Conservation (phyloP, 495 filamentous ascomycete species). For the Penicillium manginii region DNA sequence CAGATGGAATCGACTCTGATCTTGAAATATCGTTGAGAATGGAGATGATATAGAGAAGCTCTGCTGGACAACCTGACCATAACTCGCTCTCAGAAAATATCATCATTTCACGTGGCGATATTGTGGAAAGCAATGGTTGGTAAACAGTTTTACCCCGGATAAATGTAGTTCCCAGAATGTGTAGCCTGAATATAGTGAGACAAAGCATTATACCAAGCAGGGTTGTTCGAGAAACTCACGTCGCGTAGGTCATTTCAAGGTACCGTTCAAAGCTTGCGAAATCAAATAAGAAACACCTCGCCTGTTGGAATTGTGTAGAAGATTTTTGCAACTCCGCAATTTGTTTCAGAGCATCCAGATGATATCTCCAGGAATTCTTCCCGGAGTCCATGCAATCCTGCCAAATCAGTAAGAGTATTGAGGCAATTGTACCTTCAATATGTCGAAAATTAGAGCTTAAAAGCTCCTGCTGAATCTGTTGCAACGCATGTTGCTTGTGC, state of each 20-base stretch:
- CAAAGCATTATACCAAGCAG: not conserved
- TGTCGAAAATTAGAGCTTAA: not conserved
- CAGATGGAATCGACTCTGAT: not conserved
- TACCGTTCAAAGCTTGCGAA: constrained; percentile 2
- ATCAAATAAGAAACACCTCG: not conserved
- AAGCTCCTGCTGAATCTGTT: constrained; percentile 11
- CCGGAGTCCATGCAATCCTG: constrained; percentile 25
- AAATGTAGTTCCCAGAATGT: constrained; percentile 16
- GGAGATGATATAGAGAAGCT: constrained; percentile 14
- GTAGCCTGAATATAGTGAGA: constrained; percentile 5
- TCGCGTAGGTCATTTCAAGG: constrained; percentile 21
- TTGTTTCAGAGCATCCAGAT: constrained; percentile 19
- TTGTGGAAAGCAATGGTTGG: constrained; percentile 13
- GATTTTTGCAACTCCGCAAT: constrained; percentile 2
- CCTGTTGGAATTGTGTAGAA: not conserved
- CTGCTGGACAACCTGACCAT: constrained; percentile 19
- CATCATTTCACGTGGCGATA: constrained; percentile 3
- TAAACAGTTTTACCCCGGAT: constrained; percentile 11
- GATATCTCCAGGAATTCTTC: constrained; percentile 21
- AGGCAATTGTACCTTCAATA: constrained; percentile 21
- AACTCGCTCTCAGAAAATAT: constrained; percentile 11
- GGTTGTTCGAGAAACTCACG: constrained; percentile 3
- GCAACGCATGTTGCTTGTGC: constrained; percentile 20
- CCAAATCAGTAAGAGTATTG: constrained; percentile 24
- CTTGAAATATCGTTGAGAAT: constrained; percentile 9